A percentile compares a stretch with the other conserved stretches of the same genome.
Evolutionary conservation across 179 eudicot species (phyloP).

Genomic region (Drosera spatulata): DNA sequence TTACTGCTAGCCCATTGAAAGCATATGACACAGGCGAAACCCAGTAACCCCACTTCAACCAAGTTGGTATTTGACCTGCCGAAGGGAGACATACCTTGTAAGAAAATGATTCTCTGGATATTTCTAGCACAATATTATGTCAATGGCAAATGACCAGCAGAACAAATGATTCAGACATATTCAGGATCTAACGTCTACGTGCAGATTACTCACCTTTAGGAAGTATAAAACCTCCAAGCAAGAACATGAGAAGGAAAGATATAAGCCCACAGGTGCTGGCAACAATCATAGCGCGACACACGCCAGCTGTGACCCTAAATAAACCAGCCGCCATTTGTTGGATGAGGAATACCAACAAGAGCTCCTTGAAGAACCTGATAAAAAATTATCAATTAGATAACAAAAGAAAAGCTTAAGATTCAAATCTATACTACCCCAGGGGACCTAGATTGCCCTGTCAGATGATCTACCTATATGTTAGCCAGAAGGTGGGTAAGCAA

Average conservation of each 20-base stretch:
- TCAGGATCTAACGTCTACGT: neutral
- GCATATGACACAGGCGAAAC: slow-evolving; percentile 72
- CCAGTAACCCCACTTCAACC: slow-evolving; percentile 97
- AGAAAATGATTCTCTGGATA: too few relatives aligned
- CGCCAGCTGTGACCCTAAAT: slow-evolving; percentile 70
- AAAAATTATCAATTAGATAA: neutral
- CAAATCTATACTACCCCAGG: neutral
- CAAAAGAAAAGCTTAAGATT: neutral
- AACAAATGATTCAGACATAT: neutral
- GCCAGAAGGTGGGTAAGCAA: neutral
- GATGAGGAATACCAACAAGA: slow-evolving; percentile 56
- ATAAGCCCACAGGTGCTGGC: slow-evolving; percentile 86
- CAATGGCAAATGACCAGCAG: too few relatives aligned
- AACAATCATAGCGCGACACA: slow-evolving; percentile 80
- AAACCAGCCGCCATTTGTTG: slow-evolving; percentile 97
- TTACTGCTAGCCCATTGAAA: slow-evolving; percentile 74
- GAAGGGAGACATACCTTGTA: neutral
- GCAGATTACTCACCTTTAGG: slow-evolving; percentile 45
- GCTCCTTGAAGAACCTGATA: slow-evolving; percentile 77
- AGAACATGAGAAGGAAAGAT: slow-evolving; percentile 54
- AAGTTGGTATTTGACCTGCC: slow-evolving; percentile 53
- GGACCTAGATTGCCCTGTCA: neutral
- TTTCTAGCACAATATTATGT: too few relatives aligned
- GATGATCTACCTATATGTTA: neutral
- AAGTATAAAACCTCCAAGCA: slow-evolving; percentile 94